phyloP scores from a whole-genome alignment of 2,329 filamentous ascomycete species.

The Phialemonium atrogriseum region DNA sequence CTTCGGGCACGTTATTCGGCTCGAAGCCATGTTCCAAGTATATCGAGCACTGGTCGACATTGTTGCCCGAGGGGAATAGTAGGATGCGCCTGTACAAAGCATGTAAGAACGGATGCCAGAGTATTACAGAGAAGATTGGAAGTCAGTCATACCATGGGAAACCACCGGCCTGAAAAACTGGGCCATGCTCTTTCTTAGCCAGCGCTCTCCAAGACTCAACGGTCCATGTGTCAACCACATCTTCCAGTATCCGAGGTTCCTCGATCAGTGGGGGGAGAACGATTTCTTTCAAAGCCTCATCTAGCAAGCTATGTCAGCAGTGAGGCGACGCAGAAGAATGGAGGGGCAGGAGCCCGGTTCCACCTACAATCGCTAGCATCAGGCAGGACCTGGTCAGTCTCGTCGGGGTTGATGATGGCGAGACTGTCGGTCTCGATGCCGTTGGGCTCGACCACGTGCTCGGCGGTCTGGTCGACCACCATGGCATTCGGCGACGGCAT shows the following conservation, averaged over 20 bases:
- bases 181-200: constrained; percentile 76
- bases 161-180: constrained; percentile 76
- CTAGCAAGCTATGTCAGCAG: constrained; percentile 32
- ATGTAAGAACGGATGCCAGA: constrained; percentile 14
- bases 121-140: neutral
- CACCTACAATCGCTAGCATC: constrained; percentile 46
- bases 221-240: constrained; percentile 75
- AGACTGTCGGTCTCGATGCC: constrained; percentile 42
- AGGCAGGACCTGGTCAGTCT: constrained; percentile 34
- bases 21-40: constrained; percentile 95
- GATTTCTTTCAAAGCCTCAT: constrained; percentile 76
- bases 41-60: constrained; percentile 86
- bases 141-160: constrained; percentile 64
- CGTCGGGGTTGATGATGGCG: constrained; percentile 46
- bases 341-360: constrained; percentile 7
- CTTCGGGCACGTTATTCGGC: constrained; percentile 65
- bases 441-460: constrained; percentile 41
- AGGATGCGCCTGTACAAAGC: constrained; percentile 66
- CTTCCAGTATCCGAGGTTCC: constrained; percentile 72
- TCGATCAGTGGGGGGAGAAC: constrained; percentile 64
- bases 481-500: constrained; percentile 49
- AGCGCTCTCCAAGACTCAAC: constrained; percentile 75
- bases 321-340: neutral
- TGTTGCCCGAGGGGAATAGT: constrained; percentile 93
- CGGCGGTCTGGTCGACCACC: constrained; percentile 43